These are phyloP conservation scores for Tylopilus vinaceipallidus DNA, from an alignment of 768 basidiomycete genomes.

Conservation along the genomic window DNA sequence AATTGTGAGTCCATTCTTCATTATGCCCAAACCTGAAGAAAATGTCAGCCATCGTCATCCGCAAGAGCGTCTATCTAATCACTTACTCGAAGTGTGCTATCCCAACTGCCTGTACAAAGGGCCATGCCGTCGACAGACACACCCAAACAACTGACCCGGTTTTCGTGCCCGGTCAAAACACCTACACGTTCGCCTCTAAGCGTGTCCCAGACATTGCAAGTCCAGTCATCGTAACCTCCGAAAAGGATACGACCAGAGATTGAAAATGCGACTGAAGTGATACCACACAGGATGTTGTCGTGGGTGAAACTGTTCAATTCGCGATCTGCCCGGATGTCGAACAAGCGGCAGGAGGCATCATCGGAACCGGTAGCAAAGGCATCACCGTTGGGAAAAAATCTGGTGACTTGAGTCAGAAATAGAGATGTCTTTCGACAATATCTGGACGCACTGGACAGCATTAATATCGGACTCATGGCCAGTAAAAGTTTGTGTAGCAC, in stretches of 20 bases:
- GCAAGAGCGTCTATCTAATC: neutral
- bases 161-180: conserved; percentile 96
- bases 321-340: conserved; percentile 96
- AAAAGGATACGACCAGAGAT: conserved; percentile 96
- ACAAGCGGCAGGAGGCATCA: conserved; percentile 96
- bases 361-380: conserved; percentile 99
- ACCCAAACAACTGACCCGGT: conserved; percentile 94
- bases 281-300: conserved; percentile 98
- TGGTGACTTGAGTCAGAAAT: conserved; percentile 34
- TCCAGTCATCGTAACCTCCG: conserved; percentile 99
- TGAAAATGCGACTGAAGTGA: conserved; percentile 98
- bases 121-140: conserved; percentile 98
- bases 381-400: conserved; percentile 99
- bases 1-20: conserved; percentile 26
- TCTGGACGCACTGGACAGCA: conserved; percentile 82
- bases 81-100: conserved; percentile 90
- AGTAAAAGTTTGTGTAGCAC: conserved; percentile 97
- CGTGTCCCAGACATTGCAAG: conserved; percentile 99
- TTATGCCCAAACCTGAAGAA: conserved; percentile 80
- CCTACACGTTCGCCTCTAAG: conserved; percentile 98
- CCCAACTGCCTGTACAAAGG: conserved; percentile 98
- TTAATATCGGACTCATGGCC: conserved; percentile 99
- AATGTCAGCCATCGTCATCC: conserved; percentile 14
- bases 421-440: neutral
- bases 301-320: conserved; percentile 97